Evolutionary conservation across 805 yeast genomes (phyloP).

Genomic region (Dipodascopsis tothii): DNA sequence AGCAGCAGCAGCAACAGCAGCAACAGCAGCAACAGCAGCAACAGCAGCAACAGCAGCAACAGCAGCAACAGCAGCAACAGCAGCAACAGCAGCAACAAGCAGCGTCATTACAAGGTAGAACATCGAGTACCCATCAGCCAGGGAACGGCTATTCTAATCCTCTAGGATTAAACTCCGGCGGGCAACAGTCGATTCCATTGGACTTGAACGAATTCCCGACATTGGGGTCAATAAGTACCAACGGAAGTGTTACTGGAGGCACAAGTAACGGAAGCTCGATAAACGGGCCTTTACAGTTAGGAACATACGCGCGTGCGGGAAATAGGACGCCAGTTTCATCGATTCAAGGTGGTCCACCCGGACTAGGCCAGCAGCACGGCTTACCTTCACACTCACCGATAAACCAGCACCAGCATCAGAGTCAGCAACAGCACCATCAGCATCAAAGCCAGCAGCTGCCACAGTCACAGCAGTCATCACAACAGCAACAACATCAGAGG

Average conservation of each 20-base stretch:
- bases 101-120: background rate
- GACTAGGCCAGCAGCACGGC: conserved; percentile 1
- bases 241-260: conserved; percentile 5
- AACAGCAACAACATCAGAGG: conserved; percentile 1
- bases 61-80: background rate
- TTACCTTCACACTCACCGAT: conserved; percentile 1
- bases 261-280: background rate
- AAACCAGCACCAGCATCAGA: conserved; percentile 10
- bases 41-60: background rate
- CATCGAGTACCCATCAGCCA: background rate
- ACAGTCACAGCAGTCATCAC: conserved; percentile 1
- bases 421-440: conserved; percentile 5
- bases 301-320: conserved; percentile 10
- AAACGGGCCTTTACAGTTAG: conserved; percentile 2
- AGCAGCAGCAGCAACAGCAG: background rate
- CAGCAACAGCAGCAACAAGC: conserved; percentile 4
- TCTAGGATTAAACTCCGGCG: background rate
- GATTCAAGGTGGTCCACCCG: conserved; percentile 1
- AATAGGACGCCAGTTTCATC: conserved; percentile 18
- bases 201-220: conserved; percentile 18
- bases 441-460: background rate
- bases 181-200: conserved; percentile 1
- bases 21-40: background rate
- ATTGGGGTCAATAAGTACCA: conserved; percentile 8
- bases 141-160: background rate